These are phyloP conservation scores for Chlorella sp. DNA, from an alignment of 139 green algal genomes.

Conservation along the genomic window DNA sequence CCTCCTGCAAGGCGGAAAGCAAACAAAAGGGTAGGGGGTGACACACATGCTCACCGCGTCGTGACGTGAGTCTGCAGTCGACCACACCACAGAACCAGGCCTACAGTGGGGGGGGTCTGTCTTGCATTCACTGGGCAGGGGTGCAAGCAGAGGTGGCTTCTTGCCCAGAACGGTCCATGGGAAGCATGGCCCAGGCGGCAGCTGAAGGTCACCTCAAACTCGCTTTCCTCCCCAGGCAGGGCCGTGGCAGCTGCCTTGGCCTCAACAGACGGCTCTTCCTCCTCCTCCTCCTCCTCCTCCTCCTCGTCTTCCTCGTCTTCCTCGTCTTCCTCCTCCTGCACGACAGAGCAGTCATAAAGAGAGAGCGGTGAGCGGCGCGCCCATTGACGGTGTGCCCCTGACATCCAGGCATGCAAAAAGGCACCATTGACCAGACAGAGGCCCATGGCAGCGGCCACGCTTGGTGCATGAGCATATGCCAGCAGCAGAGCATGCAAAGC, in stretches of 20 bases:
- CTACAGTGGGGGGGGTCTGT: not conserved
- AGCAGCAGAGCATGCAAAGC: no score
- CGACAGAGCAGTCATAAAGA: not conserved
- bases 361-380: no score
- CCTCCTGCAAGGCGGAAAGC: not conserved
- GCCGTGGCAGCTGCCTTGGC: constrained; percentile 28
- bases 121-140: not conserved
- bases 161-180: not conserved
- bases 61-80: no score
- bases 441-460: no score
- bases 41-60: no score
- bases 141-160: not conserved
- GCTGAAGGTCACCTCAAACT: constrained; percentile 4
- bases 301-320: not conserved
- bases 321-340: not conserved
- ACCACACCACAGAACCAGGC: no score
- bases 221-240: constrained; percentile 23
- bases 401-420: not conserved
- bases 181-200: not conserved
- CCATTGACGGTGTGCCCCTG: not conserved
- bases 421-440: no score
- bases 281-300: not conserved
- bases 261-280: not conserved
- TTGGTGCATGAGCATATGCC: no score
- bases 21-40: not conserved